Evolutionary conservation across 202 grass and related monocot genomes (phyloP).

Genomic region (Digitaria exilis): DNA sequence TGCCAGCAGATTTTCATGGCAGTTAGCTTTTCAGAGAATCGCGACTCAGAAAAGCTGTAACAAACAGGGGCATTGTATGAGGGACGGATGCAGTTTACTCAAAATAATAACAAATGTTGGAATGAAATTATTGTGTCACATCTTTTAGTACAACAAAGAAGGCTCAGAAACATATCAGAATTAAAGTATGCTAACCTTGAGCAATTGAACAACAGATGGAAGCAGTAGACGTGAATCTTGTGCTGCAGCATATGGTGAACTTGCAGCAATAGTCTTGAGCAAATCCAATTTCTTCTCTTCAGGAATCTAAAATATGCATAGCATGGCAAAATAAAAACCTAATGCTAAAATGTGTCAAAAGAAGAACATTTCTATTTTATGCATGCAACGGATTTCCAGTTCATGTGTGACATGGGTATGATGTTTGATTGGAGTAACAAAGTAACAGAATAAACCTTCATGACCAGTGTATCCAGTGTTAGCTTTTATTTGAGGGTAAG

Average conservation of each 20-base stretch:
- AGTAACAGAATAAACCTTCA: neutral
- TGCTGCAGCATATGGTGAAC: slow-evolving; percentile 78
- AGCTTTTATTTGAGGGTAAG: neutral
- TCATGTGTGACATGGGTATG: neutral
- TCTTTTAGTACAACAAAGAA: neutral
- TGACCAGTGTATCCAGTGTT: neutral
- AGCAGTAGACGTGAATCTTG: slow-evolving; percentile 98
- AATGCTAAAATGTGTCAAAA: slow-evolving; percentile 3
- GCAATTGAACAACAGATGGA: slow-evolving; percentile 80
- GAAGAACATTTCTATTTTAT: neutral
- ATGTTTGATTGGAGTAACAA: slow-evolving; percentile 7
- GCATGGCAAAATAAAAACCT: slow-evolving; percentile 21
- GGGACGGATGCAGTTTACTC: too few species aligned
- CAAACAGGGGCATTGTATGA: too few species aligned
- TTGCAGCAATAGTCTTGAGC: slow-evolving; percentile 92
- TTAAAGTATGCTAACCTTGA: slow-evolving; percentile 61
- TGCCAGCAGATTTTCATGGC: too few species aligned
- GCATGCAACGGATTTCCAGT: neutral
- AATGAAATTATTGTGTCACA: neutral
- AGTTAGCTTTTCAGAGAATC: too few species aligned
- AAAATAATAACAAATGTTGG: neutral
- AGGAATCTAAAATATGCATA: slow-evolving; percentile 62
- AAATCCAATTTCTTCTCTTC: slow-evolving; percentile 95
- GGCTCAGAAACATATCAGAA: neutral
- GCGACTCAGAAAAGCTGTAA: too few species aligned